Base-by-base conservation (phyloP, 2,329 filamentous ascomycete species). In the Calonectria hongkongensis region DNA sequence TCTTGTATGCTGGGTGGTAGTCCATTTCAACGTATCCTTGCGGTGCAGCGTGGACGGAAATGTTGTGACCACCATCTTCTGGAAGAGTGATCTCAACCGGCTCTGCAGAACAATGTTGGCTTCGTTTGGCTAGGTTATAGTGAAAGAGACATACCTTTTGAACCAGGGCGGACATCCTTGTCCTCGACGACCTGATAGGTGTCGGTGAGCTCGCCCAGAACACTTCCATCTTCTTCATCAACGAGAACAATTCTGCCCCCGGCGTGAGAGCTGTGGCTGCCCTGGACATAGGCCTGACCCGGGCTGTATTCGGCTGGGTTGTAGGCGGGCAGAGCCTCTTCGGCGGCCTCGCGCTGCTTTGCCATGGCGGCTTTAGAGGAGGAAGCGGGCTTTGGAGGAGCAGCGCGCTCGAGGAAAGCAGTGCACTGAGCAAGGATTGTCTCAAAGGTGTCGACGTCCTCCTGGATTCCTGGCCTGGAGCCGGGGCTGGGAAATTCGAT, bases 371-470 rank as follows among this genome's bases (percentile, higher is more conserved):
- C 82, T 78, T 85, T 81, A 73, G 82, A 78, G 73, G 78, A 79
- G 36, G 81, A 78, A 73, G 78, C 78, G 33, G 81, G 73, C 74
- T 84, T 86, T 12, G 90, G 92, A 8, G 94, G 92, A 48, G 92
- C 88, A 12, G 94, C 93, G 54, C 95, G 92, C 84, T 98, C 96
- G 5, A 98, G 90, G 83, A 99, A 98, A 2, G 96, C 95, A 2
- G 96, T 98, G 84, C 96, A 98, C 85, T 98, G 95, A n/a, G 96
- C 96, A 64, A 98, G 89, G 76, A 98, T 98, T 3, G 96, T 98
- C 87, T 98, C 96, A 81, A 98, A 98, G 0, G 96, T 98, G 82
- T 98, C 95, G 50, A 98, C 89, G 83, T 98, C 96, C 82, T 98
- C 96, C 83, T 98, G 95, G 1, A 94, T 90, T 30, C 94, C 93